A percentile compares a stretch with the other conserved stretches of the same genome.
phyloP scores from a whole-genome alignment of 208 protist genomes.

The Leishmania braziliensis region DNA sequence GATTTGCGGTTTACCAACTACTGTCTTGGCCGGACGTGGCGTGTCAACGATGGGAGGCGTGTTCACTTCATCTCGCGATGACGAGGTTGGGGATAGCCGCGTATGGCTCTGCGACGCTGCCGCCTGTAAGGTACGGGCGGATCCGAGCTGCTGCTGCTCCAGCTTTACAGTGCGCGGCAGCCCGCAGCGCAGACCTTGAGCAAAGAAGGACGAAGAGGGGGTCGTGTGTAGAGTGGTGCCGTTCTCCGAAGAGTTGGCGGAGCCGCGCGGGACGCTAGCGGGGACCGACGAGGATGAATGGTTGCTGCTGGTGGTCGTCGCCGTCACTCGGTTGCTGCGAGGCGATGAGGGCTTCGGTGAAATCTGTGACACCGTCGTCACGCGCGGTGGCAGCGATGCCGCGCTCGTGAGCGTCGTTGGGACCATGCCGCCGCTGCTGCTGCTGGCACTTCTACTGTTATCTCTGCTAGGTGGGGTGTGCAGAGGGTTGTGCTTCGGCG shows the following conservation, averaged over 20 bases:
- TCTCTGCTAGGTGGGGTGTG: neutral
- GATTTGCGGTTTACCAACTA: neutral
- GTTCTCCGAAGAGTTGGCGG: neutral
- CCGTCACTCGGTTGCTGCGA: neutral
- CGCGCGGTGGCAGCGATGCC: neutral
- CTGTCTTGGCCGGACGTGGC: neutral
- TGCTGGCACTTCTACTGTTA: neutral
- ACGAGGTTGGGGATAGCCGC: neutral
- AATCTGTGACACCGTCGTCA: neutral
- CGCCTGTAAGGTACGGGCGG: neutral
- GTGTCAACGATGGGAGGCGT: conserved; percentile 5
- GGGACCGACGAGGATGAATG: neutral
- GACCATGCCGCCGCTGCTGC: neutral
- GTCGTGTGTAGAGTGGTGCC: neutral
- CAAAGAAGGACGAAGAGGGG: neutral
- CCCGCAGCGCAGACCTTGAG: conserved; percentile 11
- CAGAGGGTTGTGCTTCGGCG: neutral
- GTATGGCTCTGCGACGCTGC: neutral
- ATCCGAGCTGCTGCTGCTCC: conserved; percentile 2
- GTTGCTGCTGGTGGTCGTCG: neutral
- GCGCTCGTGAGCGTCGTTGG: neutral
- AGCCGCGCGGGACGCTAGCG: neutral
- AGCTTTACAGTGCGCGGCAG: conserved; percentile 8
- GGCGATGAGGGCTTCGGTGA: neutral
- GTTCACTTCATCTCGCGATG: neutral